Evolutionary conservation across 345 rosid species (phyloP), one percentile per base, ranked within the genome.

Genomic region (Excoecaria agallocha): DNA sequence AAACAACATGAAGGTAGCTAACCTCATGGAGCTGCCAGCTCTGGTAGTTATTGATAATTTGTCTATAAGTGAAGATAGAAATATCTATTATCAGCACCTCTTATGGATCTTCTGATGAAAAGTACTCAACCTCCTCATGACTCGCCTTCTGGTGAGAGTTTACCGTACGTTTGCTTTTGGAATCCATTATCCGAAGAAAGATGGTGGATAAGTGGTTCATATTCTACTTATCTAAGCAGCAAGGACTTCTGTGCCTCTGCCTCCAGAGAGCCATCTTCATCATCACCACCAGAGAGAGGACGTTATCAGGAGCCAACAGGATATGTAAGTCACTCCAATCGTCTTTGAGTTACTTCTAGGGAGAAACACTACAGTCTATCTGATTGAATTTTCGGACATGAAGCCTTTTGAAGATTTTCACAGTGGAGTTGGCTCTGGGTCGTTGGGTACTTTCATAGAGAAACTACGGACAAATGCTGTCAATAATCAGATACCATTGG

Each of bases 11-110:
- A 87, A 93, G 84, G 72, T 84, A 16, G 61, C 85, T 65, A 80
- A 81, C 70, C 91, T 87, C 22, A 86, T 87, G 90, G 86, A 89
- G 80, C 76, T 92, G 56, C 98, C 98, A 60, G 86, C 90, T 37
- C 70, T 79, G 20, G 89, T 81, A 69, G 81, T 91, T 64, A 80
- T 79, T 24, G 71, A 17, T 55, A 81, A 83, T 63, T 75, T 78
- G 41, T 75, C 76, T 41, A 73, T 16, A 6, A 43, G 75, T n/a
- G 82, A 72, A 78, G 77, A 74, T 59, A 58, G 77, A 79, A 80
- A 83, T 12, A 67, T 83, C 57, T 69, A 83, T 70, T 94, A 94
- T 81, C 94, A 35, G 86, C 82, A 66, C 83, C 90, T 58, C 88
- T 92, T 22, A 58, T 84, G 68, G 84, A 88, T 81, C 89, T 87